Percentiles rank a stretch among this genome's conserved stretches.
phyloP scores from a whole-genome alignment of 306 rosid genomes.

The Senna siamea region DNA sequence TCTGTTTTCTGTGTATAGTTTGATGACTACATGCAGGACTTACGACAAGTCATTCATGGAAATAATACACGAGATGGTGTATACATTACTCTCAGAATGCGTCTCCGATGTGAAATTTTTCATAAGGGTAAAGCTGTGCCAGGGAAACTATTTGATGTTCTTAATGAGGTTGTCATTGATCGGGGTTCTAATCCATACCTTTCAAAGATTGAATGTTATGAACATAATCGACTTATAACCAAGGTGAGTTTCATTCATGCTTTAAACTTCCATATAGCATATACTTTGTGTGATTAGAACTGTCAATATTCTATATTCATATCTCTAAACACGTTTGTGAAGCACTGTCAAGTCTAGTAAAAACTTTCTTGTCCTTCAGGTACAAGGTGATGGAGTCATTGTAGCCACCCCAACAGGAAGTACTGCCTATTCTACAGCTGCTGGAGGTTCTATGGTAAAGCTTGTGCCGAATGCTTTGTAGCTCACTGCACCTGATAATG shows the following conservation, averaged over 20 bases:
- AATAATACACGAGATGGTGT: constrained; percentile 84
- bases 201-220: constrained; percentile 94
- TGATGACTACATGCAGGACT: constrained; percentile 74
- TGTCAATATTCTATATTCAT: not conserved
- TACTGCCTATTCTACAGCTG: constrained; percentile 98
- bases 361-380: constrained; percentile 55
- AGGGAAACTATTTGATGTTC: constrained; percentile 91
- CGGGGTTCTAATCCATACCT: constrained; percentile 99
- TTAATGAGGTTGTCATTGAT: constrained; percentile 89
- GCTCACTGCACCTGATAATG: not conserved
- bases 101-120: constrained; percentile 90
- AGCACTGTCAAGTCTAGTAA: constrained; percentile 29
- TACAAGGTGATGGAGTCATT: constrained; percentile 98
- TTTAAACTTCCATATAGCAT: constrained; percentile 14
- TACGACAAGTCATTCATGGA: constrained; percentile 85
- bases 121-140: constrained; percentile 90
- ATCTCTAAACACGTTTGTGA: constrained; percentile 35
- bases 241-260: constrained; percentile 62
- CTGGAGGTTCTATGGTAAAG: constrained; percentile 98
- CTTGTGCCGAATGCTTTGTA: constrained; percentile 6
- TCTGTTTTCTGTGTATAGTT: constrained; percentile 61
- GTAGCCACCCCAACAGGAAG: constrained; percentile 99
- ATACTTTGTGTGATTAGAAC: constrained; percentile 26
- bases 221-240: constrained; percentile 91
- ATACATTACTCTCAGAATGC: constrained; percentile 96